A percentile compares a stretch with the other conserved stretches of the same genome.
Evolutionary conservation across 805 yeast species (phyloP).

Genomic region (Clavispora fructus): DNA sequence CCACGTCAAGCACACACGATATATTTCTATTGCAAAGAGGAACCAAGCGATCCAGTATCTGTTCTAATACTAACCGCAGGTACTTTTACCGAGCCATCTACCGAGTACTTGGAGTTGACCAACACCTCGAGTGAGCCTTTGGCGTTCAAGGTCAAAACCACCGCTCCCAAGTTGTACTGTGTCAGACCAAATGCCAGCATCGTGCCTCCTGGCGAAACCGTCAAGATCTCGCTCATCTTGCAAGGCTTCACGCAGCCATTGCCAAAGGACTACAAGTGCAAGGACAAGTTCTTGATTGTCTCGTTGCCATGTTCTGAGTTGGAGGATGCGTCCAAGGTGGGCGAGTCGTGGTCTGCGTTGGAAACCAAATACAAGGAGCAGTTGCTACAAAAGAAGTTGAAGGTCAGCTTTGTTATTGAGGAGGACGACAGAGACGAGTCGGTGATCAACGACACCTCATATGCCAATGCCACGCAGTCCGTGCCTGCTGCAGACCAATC

Average conservation of each 20-base stretch:
- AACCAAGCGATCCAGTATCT: background rate
- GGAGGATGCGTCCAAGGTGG: slow-evolving; percentile 50
- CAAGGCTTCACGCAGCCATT: slow-evolving; percentile 81
- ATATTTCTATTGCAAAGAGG: too few relatives aligned
- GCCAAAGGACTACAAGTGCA: slow-evolving; percentile 66
- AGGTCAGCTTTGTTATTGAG: slow-evolving; percentile 49
- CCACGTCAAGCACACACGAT: too few relatives aligned
- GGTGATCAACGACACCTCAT: slow-evolving; percentile 13
- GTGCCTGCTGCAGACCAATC: slow-evolving; percentile 11
- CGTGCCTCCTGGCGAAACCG: slow-evolving; percentile 65
- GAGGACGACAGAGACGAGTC: slow-evolving; percentile 19
- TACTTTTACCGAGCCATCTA: slow-evolving; percentile 68
- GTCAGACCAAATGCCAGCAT: slow-evolving; percentile 93
- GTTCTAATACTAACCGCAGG: slow-evolving; percentile 38
- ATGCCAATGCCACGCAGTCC: slow-evolving; percentile 17
- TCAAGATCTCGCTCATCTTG: slow-evolving; percentile 75
- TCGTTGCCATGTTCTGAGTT: slow-evolving; percentile 70
- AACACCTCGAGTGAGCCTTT: slow-evolving; percentile 53
- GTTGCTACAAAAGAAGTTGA: slow-evolving; percentile 59
- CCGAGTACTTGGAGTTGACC: slow-evolving; percentile 53
- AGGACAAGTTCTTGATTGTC: slow-evolving; percentile 88
- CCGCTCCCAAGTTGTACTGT: slow-evolving; percentile 93
- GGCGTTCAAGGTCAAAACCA: slow-evolving; percentile 96
- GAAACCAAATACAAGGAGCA: slow-evolving; percentile 53
- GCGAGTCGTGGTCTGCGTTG: slow-evolving; percentile 71